Evolutionary conservation across 1,284 basidiomycete species (phyloP), one percentile per base, ranked within the genome.

Genomic region (Apiotrichum montevideense): DNA sequence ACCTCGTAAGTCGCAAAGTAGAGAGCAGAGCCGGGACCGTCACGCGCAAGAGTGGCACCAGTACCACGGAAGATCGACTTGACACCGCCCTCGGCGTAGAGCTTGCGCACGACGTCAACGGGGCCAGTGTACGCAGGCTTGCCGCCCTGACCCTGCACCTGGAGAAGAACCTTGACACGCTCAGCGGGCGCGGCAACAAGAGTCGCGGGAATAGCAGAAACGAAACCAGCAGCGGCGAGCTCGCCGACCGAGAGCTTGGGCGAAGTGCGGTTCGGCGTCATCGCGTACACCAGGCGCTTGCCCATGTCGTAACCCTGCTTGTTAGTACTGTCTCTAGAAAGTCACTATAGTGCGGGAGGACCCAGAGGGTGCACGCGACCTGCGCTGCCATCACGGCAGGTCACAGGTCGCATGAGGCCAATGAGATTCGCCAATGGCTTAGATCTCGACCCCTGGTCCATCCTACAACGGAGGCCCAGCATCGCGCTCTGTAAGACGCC

Each of bases 1-100:
- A 91, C 82, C 78, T 99, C 96, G 76, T 99, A 99, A 5, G 93
- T 88, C 35, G 90, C 91, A 74, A 99, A 99, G 80, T 98, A 98
- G 47, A 90, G 94, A 63, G 96, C 96, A 68, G 87, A 91, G 52
- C 96, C 96, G 3, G 96, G 96, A 53, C 93, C 95, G 75, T 99
- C 96, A 65, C 96, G 84, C 41, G 87, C 88, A 11, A 99, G 80
- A 0, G 96, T 99, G 13, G 95, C 96, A 57, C 83, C 82, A 2
- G 93, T 91, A 46, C 96, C 96, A 63, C 95, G 84, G 80, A 88
- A 98, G 66, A 99, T 88, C 68, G 90, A 94, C 67, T 84, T 84
- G 40, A 98, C 64, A 42, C 96, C 96, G 41, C 95, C 96, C 77
- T 98, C 93, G 67, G 84, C 87, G 80, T 98, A 98, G 35, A 98